Percentiles rank a stretch among this genome's conserved stretches.
Conservation (phyloP, 2,329 filamentous ascomycete species). For the Nannizziopsis arthrosporioides region DNA sequence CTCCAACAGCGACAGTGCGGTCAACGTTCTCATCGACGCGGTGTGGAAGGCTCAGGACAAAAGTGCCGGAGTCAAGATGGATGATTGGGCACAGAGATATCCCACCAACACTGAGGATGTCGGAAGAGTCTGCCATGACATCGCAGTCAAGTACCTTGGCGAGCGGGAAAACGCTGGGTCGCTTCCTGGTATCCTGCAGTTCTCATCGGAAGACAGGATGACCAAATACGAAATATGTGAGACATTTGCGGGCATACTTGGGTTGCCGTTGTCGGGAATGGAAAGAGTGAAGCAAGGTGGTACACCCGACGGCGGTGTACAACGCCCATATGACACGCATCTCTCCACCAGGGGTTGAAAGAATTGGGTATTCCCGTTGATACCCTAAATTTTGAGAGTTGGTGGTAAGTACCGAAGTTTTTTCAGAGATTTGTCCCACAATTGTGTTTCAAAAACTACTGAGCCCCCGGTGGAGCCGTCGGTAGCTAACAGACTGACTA, state of each 20-base stretch:
- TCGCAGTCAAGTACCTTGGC: constrained; percentile 56
- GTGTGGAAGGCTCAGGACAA: constrained; percentile 60
- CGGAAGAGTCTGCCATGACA: constrained; percentile 62
- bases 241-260: constrained; percentile 67
- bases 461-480: background rate
- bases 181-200: constrained; percentile 65
- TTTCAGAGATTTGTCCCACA: background rate
- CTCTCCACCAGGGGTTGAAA: constrained; percentile 62
- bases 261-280: constrained; percentile 56
- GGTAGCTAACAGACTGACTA: constrained; percentile 2
- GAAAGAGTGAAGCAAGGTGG: constrained; percentile 54
- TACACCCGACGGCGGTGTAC: constrained; percentile 57
- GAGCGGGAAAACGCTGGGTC: constrained; percentile 32
- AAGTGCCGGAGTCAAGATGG: constrained; percentile 58
- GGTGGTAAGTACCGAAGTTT: constrained; percentile 50
- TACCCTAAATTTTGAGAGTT: constrained; percentile 63
- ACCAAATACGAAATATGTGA: constrained; percentile 87
- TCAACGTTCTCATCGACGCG: constrained; percentile 67
- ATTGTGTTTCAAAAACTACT: background rate
- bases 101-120: constrained; percentile 86
- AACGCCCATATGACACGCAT: constrained; percentile 80
- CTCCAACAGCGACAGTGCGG: constrained; percentile 61
- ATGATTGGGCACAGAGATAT: constrained; percentile 74
- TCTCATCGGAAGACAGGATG: constrained; percentile 72
- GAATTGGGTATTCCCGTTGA: constrained; percentile 63